Evolutionary conservation across 2,329 filamentous ascomycete species (phyloP).

Genomic region (Aureobasidium sp.): DNA sequence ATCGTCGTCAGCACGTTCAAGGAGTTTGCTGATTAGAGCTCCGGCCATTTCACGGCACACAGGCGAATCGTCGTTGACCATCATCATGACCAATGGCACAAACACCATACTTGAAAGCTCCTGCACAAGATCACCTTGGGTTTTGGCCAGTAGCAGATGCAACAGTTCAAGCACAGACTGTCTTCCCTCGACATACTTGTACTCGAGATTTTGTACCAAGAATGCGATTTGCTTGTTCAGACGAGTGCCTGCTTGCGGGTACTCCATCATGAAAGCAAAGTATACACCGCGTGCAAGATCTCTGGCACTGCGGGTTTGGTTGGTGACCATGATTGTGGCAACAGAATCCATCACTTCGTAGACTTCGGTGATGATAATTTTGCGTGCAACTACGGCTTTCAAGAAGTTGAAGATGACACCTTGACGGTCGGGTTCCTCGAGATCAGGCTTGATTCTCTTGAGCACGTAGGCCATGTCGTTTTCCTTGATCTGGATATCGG

Average conservation of each 20-base stretch:
- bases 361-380: constrained; percentile 75
- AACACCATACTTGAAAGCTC: constrained; percentile 78
- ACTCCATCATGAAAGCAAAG: constrained; percentile 89
- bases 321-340: constrained; percentile 89
- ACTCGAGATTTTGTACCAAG: constrained; percentile 82
- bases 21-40: constrained; percentile 71
- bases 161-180: constrained; percentile 90
- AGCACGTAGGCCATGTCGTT: constrained; percentile 76
- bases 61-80: constrained; percentile 81
- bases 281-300: constrained; percentile 85
- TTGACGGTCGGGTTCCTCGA: constrained; percentile 87
- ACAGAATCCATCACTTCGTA: constrained; percentile 90
- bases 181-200: constrained; percentile 79
- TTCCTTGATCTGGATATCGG: constrained; percentile 69
- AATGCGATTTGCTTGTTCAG: constrained; percentile 88
- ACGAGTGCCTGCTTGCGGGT: constrained; percentile 82
- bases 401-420: constrained; percentile 94
- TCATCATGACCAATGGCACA: constrained; percentile 73
- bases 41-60: constrained; percentile 79
- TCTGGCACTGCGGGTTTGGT: constrained; percentile 80
- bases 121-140: constrained; percentile 72
- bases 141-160: constrained; percentile 77
- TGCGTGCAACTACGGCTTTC: constrained; percentile 76
- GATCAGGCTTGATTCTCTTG: constrained; percentile 72
- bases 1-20: constrained; percentile 68